These are phyloP conservation scores for Parietichytrium sp. DNA, from an alignment of 108 stramenopile species.

Conservation along the genomic window DNA sequence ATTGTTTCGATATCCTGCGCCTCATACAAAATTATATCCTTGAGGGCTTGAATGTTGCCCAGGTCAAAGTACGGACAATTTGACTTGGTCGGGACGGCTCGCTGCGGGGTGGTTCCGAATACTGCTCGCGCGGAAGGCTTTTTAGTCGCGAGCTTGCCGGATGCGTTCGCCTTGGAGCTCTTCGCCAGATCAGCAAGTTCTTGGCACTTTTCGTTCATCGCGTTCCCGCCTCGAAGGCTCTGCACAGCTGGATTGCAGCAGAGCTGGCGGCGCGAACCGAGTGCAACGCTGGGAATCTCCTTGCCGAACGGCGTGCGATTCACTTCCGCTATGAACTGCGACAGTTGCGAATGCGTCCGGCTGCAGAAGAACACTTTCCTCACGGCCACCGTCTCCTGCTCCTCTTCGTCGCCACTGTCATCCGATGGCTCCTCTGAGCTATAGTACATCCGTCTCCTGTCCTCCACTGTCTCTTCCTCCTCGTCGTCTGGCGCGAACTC, in stretches of 20 bases:
- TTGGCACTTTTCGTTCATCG: conserved; percentile 82
- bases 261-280: conserved; percentile 78
- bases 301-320: conserved; percentile 67
- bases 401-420: neutral
- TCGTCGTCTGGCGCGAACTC: too few relatives aligned
- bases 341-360: conserved; percentile 92
- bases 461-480: neutral
- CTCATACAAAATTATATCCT: conserved; percentile 72
- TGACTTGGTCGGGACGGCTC: neutral
- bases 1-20: conserved; percentile 88
- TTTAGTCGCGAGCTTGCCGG: neutral
- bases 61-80: conserved; percentile 70
- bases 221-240: conserved; percentile 61
- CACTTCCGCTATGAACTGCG: conserved; percentile 88
- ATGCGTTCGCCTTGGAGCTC: too few relatives aligned
- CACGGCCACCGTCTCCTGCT: neutral
- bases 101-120: neutral
- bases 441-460: too few relatives aligned
- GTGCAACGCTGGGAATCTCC: conserved; percentile 71
- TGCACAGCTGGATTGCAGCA: conserved; percentile 74
- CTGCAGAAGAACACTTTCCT: conserved; percentile 82
- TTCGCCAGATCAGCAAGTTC: conserved; percentile 76
- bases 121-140: neutral
- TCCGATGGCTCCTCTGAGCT: neutral
- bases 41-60: conserved; percentile 66